A percentile compares a stretch with the other conserved stretches of the same genome.
Evolutionary conservation across 495 filamentous ascomycete genomes (phyloP).

Genomic region (Cudoniella acicularis): DNA sequence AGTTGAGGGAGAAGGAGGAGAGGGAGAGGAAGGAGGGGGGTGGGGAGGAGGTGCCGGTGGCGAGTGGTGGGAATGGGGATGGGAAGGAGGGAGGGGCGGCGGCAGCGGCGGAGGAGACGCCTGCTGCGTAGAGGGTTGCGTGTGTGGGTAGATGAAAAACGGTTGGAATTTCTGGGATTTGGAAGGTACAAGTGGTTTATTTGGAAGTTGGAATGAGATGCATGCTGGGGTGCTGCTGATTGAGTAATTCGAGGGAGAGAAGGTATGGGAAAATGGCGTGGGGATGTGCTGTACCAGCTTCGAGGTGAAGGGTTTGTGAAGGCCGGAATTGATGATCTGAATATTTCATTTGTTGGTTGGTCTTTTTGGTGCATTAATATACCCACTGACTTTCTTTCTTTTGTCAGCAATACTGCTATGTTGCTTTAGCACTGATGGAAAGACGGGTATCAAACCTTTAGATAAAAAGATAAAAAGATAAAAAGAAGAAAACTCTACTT

Average conservation of each 20-base stretch:
- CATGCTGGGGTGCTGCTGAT: neutral
- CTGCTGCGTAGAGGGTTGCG: neutral
- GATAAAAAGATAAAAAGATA: neutral
- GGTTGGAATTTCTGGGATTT: neutral
- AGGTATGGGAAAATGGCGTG: neutral
- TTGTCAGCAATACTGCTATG: neutral
- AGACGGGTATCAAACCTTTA: neutral
- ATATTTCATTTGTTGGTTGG: neutral
- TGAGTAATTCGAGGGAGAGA: neutral
- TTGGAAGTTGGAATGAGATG: neutral
- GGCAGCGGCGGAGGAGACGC: neutral
- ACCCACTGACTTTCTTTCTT: neutral
- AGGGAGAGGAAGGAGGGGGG: constrained; percentile 1
- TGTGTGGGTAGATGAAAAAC: neutral
- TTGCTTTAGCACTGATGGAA: neutral
- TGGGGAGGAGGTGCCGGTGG: neutral
- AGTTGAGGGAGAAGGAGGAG: constrained; percentile 13
- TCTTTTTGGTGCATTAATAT: neutral
- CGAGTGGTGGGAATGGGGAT: neutral
- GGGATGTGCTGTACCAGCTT: neutral
- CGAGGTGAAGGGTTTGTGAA: neutral
- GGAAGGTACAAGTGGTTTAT: neutral
- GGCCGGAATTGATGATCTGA: neutral
- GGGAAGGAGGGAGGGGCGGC: neutral
- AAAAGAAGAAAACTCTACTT: neutral